phyloP scores from a whole-genome alignment of 768 basidiomycete genomes.

The Fomitopsis pulvina region DNA sequence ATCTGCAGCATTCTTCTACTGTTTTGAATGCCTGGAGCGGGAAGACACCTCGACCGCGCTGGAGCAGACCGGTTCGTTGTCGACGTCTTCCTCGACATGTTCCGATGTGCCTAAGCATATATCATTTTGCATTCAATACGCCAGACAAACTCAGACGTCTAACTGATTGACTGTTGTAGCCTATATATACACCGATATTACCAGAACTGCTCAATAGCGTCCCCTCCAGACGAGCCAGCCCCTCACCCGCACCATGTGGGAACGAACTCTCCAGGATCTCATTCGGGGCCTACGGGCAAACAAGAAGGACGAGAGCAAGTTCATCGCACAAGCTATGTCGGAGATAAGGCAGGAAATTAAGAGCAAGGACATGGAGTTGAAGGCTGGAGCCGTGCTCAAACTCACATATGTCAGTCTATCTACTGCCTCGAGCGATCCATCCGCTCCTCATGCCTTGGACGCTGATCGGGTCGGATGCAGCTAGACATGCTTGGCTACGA shows the following conservation, averaged over 20 bases:
- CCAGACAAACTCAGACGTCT: background rate
- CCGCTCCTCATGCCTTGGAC: slow-evolving; percentile 45
- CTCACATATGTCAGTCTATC: slow-evolving; percentile 81
- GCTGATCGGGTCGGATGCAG: slow-evolving; percentile 35
- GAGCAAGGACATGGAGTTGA: slow-evolving; percentile 93
- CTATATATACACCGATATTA: background rate
- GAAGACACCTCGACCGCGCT: background rate
- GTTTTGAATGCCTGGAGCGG: background rate
- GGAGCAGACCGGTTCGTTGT: background rate
- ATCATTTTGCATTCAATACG: background rate
- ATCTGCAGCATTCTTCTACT: too few relatives aligned
- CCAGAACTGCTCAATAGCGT: too few relatives aligned
- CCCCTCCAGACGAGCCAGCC: too few relatives aligned
- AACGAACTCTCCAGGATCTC: slow-evolving; percentile 91
- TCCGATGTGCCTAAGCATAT: background rate
- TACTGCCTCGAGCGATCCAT: slow-evolving; percentile 47
- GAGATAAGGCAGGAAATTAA: slow-evolving; percentile 91
- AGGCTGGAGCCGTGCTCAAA: slow-evolving; percentile 92
- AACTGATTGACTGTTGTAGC: background rate
- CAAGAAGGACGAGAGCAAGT: slow-evolving; percentile 88
- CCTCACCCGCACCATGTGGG: slow-evolving; percentile 74
- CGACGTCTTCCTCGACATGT: background rate
- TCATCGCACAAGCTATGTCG: slow-evolving; percentile 88
- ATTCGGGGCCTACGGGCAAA: slow-evolving; percentile 93
- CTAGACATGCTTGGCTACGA: slow-evolving; percentile 96